Evolutionary conservation across 345 rosid genomes (phyloP), one percentile per base, ranked within the genome.

Genomic region (Balakata baccata): DNA sequence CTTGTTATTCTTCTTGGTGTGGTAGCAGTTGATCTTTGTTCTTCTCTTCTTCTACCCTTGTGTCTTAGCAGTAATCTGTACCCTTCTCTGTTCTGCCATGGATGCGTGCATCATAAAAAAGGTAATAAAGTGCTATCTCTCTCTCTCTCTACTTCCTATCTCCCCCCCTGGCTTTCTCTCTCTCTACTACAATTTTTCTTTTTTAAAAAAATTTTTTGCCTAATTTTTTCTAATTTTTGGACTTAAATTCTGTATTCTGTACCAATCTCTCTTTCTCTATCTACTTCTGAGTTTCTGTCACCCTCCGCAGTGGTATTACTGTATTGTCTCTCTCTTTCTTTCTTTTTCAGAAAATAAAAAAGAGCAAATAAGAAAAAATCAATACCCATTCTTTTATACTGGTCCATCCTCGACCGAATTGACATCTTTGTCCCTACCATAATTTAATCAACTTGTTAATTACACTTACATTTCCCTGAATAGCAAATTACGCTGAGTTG

Each of bases 91-190:
- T 77, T 77, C 81, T 78, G 81, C 83, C 83, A 80, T 72, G 85
- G 84, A 81, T 84, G 87, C 89, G 89, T 86, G 83, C 80, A 86
- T 82, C 86, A 77, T 84, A 70, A 82, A 86, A 86, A 86, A 82
- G 82, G 78, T 34, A 75, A 81, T 66, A 76, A 80, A 83, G 79
- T 71, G 72, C 51, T n/a, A n/a, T n/a, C 76, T 57, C 70, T 57
- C 73, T 64, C 75, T 59, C 47, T n/a, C 47, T 62, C 60, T 70
- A 59, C 75, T 59, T 39, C 14, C 47, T 62, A 59, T 65, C 46
- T 41, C n/a, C 63, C 50, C 43, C 54, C 46, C 70, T 71, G 66
- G 49, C 73, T 41, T 76, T 66, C 78, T 72, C 46, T 53, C 12
- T 68, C 71, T 67, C 56, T 25, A 5, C 37, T 25, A 16, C 69